These are phyloP conservation scores for Mariannaea sp. DNA, from an alignment of 2,329 filamentous ascomycete genomes.

Conservation along the genomic window DNA sequence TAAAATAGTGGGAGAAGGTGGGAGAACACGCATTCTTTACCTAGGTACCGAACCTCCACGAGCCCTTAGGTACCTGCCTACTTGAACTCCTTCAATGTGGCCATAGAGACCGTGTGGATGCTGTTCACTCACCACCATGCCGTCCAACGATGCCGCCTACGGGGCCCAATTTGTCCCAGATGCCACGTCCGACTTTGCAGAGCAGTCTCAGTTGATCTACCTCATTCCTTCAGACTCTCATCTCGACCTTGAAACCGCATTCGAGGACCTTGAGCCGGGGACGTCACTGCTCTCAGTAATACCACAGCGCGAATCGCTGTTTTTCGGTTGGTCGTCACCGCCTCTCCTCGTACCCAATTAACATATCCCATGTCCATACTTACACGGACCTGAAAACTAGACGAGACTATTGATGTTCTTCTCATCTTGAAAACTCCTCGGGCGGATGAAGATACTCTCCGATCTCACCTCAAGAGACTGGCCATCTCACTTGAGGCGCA, in stretches of 20 bases:
- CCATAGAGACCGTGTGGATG: neutral
- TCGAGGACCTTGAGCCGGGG: constrained; percentile 50
- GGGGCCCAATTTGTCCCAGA: constrained; percentile 34
- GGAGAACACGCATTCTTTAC: too few relatives aligned
- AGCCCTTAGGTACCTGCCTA: too few relatives aligned
- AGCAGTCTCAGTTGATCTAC: constrained; percentile 64
- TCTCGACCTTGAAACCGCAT: constrained; percentile 57
- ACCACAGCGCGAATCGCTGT: constrained; percentile 66
- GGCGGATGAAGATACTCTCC: constrained; percentile 60
- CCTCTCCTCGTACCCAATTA: constrained; percentile 46
- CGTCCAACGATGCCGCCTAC: too few relatives aligned
- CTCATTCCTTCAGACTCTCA: constrained; percentile 62
- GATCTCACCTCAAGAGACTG: constrained; percentile 65
- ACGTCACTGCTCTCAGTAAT: constrained; percentile 62
- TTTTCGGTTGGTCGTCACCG: constrained; percentile 65
- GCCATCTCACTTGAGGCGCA: constrained; percentile 69
- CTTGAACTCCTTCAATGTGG: constrained; percentile 13
- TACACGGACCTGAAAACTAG: constrained; percentile 56
- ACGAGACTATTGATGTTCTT: constrained; percentile 74
- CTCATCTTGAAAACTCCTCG: constrained; percentile 69
- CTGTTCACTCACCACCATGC: too few relatives aligned
- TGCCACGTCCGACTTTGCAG: constrained; percentile 51
- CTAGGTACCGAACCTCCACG: too few relatives aligned
- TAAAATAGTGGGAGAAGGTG: too few relatives aligned
- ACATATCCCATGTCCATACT: too few relatives aligned